These are phyloP conservation scores for Apiospora hydei DNA, from an alignment of 2,329 filamentous ascomycete species.

Conservation along the genomic window DNA sequence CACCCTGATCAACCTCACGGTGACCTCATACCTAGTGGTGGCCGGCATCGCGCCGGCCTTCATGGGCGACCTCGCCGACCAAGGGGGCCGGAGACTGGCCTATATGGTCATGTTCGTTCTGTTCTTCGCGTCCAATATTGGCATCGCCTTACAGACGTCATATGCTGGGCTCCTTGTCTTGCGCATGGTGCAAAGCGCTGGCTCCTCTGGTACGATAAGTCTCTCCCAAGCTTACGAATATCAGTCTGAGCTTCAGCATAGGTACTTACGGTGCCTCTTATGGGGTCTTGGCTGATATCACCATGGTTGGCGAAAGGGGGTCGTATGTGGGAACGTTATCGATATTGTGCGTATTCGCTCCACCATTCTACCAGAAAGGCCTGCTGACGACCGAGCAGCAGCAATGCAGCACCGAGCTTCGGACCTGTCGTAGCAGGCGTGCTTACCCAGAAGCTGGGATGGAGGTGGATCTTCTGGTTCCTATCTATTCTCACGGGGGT, in stretches of 20 bases:
- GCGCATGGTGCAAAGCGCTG: conserved; percentile 31
- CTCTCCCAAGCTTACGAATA: neutral
- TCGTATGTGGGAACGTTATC: conserved; percentile 6
- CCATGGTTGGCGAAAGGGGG: neutral
- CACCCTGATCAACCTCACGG: conserved; percentile 31
- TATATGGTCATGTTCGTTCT: conserved; percentile 27
- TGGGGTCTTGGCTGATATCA: conserved; percentile 11
- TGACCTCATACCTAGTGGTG: conserved; percentile 31
- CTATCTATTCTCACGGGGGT: conserved; percentile 26
- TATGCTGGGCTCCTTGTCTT: conserved; percentile 29
- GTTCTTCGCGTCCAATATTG: conserved; percentile 31
- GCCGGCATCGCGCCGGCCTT: conserved; percentile 26
- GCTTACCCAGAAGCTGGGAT: conserved; percentile 24
- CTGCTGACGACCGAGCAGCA: neutral
- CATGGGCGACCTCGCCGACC: conserved; percentile 30
- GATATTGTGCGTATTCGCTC: conserved; percentile 22
- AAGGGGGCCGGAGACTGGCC: conserved; percentile 26
- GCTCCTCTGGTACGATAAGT: conserved; percentile 28
- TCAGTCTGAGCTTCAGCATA: neutral
- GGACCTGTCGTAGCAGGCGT: conserved; percentile 28
- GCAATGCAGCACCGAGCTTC: conserved; percentile 23
- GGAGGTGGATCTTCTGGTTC: conserved; percentile 31
- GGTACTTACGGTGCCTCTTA: neutral
- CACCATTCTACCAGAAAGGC: neutral
- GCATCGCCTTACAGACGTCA: conserved; percentile 28